A percentile compares a stretch with the other conserved stretches of the same genome.
phyloP scores from a whole-genome alignment of 331 rosid species.

The Malus hybrid region DNA sequence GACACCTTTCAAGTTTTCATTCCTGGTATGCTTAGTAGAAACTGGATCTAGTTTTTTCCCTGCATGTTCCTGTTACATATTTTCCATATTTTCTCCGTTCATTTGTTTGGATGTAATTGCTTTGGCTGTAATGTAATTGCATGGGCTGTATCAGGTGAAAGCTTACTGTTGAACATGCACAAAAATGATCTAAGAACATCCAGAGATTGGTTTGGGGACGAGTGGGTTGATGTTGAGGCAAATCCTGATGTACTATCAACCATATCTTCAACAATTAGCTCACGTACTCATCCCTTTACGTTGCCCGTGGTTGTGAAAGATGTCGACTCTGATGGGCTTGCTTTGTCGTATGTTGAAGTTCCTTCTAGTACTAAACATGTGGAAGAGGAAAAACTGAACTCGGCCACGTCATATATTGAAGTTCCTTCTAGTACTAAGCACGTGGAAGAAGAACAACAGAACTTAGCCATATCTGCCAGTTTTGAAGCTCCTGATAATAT shows the following conservation, averaged over 20 bases:
- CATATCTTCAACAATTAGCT: constrained; percentile 29
- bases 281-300: constrained; percentile 31
- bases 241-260: constrained; percentile 57
- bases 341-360: constrained; percentile 30
- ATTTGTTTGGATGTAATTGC: not conserved
- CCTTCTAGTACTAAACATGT: constrained; percentile 21
- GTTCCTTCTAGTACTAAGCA: no score
- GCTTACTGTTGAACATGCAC: constrained; percentile 43
- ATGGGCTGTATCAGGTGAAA: constrained; percentile 52
- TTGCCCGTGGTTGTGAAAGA: constrained; percentile 34
- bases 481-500: constrained; percentile 31
- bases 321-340: constrained; percentile 29
- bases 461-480: constrained; percentile 16
- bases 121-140: not conserved
- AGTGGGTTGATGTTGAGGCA: constrained; percentile 54
- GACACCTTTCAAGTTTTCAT: constrained; percentile 55
- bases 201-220: constrained; percentile 78
- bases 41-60: not conserved
- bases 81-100: not conserved
- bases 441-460: constrained; percentile 12
- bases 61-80: not conserved
- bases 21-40: constrained; percentile 48
- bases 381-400: constrained; percentile 16
- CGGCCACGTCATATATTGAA: not conserved
- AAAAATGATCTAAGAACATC: constrained; percentile 74